Percentiles rank a stretch among this genome's conserved stretches.
Conservation (phyloP, 1,284 basidiomycete genomes). For the Meripilus lineatus region DNA sequence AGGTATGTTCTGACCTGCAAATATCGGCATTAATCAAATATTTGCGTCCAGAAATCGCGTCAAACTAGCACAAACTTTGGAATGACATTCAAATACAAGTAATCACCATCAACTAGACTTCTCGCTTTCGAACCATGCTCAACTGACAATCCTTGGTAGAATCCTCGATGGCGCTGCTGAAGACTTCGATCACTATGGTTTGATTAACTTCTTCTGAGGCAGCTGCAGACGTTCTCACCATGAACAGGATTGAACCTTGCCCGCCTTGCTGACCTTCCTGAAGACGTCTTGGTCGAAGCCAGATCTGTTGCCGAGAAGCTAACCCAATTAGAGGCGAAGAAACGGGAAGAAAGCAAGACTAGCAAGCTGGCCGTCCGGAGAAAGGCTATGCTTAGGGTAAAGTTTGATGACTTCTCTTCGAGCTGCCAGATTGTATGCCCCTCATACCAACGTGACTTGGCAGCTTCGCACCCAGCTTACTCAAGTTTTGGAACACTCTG, state of each 20-base stretch:
- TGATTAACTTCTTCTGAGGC: not conserved
- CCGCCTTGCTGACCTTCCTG: constrained; percentile 75
- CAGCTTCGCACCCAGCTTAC: constrained; percentile 69
- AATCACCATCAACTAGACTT: constrained; percentile 13
- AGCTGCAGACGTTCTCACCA: not conserved
- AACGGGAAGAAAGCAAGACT: constrained; percentile 56
- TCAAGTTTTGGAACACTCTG: constrained; percentile 64
- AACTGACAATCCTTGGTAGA: constrained; percentile 29
- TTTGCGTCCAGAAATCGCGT: constrained; percentile 40
- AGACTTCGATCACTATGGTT: constrained; percentile 65
- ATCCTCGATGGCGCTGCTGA: constrained; percentile 63
- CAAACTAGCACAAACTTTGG: constrained; percentile 54
- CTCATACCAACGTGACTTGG: not conserved
- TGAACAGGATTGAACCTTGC: constrained; percentile 76
- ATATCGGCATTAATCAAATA: not conserved
- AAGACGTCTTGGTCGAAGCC: constrained; percentile 58
- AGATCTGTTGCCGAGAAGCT: constrained; percentile 58
- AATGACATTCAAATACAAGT: constrained; percentile 81
- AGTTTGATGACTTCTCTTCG: constrained; percentile 5
- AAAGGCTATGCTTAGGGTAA: constrained; percentile 65
- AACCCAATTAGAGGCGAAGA: constrained; percentile 50
- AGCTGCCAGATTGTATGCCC: constrained; percentile 2
- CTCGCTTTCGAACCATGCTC: not conserved
- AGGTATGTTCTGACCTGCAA: constrained; percentile 41
- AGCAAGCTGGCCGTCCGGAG: constrained; percentile 55